Evolutionary conservation across 257 asterid species (phyloP).

Genomic region (Salvia splendens): DNA sequence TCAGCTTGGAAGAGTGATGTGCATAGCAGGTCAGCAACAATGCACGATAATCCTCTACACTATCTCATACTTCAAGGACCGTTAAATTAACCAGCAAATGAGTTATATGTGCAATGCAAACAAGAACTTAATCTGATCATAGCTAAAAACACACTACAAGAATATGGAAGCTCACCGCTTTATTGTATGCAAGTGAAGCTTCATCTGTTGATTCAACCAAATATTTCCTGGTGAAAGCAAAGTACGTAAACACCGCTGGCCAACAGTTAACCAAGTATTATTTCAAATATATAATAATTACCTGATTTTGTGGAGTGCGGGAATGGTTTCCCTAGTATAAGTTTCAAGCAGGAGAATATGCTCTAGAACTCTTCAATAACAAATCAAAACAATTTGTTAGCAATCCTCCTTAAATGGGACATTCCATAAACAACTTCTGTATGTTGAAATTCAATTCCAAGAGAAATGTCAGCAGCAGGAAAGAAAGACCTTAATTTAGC

Average conservation of each 20-base stretch:
- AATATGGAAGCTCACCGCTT: constrained; percentile 67
- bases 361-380: constrained; percentile 73
- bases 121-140: constrained; percentile 19
- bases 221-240: constrained; percentile 61
- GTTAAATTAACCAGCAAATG: constrained; percentile 4
- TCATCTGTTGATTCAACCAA: constrained; percentile 93
- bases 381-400: constrained; percentile 37
- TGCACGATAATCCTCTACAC: background rate
- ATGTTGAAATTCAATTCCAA: constrained; percentile 24
- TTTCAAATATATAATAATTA: constrained; percentile 31
- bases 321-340: constrained; percentile 82
- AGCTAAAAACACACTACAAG: constrained; percentile 6
- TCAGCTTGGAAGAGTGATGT: constrained; percentile 5
- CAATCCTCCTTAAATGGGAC: constrained; percentile 21
- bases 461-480: constrained; percentile 32
- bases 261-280: constrained; percentile 19
- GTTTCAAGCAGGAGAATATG: constrained; percentile 94
- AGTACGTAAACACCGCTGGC: constrained; percentile 25
- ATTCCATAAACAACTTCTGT: constrained; percentile 18
- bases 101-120: constrained; percentile 6
- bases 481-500: constrained; percentile 86
- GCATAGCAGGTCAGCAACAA: background rate
- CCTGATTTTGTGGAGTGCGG: constrained; percentile 96
- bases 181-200: constrained; percentile 93
- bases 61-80: constrained; percentile 13